Evolutionary conservation across 2,329 filamentous ascomycete species (phyloP).

Genomic region (Bipolaris victoriae): DNA sequence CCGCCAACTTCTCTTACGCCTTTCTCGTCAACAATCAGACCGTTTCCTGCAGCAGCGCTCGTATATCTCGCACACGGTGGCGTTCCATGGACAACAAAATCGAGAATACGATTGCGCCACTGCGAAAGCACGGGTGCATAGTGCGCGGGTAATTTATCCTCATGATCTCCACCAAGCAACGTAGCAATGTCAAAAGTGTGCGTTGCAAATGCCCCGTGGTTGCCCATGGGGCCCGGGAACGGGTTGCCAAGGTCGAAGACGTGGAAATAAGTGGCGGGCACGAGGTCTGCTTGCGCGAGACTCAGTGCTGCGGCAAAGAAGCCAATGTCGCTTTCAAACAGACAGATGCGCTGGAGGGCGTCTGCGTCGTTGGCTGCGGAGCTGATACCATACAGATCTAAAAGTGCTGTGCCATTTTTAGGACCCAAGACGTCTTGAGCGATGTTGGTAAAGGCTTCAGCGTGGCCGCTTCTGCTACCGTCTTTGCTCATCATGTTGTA

Average conservation of each 20-base stretch:
- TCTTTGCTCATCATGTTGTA: conserved; percentile 27
- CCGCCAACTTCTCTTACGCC: conserved; percentile 18
- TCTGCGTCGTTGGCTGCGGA: conserved; percentile 4
- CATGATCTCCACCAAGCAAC: conserved; percentile 23
- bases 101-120: conserved; percentile 21
- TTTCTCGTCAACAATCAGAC: conserved; percentile 14
- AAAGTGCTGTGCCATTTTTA: neutral
- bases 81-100: conserved; percentile 18
- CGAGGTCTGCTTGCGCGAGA: conserved; percentile 9
- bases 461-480: conserved; percentile 12
- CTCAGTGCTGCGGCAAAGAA: conserved; percentile 25
- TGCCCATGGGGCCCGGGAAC: conserved; percentile 19
- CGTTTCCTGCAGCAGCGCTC: conserved; percentile 1
- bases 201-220: conserved; percentile 21
- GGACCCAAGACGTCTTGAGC: conserved; percentile 11
- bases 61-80: conserved; percentile 15
- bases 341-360: conserved; percentile 23
- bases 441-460: neutral
- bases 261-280: conserved; percentile 24
- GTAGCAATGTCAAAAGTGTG: conserved; percentile 28
- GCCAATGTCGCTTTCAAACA: conserved; percentile 28
- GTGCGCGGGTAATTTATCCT: conserved; percentile 13
- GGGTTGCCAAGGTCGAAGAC: conserved; percentile 25
- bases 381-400: conserved; percentile 8
- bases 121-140: conserved; percentile 13